Conservation (phyloP, 305 asterid species). For the Fraxinus ornus region DNA sequence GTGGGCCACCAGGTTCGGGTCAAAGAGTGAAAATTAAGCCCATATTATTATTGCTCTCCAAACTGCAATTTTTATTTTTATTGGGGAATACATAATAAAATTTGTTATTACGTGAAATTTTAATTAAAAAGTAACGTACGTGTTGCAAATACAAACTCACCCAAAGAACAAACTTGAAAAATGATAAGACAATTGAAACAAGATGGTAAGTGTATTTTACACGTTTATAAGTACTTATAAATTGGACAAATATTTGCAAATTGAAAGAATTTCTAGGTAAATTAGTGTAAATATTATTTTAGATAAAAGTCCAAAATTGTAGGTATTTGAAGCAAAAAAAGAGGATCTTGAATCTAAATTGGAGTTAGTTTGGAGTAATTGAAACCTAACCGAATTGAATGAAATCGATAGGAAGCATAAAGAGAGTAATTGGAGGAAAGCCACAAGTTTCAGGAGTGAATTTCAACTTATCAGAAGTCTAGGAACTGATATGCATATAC, state of each 20-base stretch:
- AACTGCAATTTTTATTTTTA: background rate
- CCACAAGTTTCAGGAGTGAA: background rate
- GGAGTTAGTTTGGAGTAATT: no score
- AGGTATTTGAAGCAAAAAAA: no score
- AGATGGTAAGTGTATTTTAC: no score
- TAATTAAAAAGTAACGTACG: no score
- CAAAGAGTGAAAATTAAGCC: background rate
- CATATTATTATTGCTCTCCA: background rate
- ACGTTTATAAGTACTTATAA: no score
- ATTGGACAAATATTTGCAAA: no score
- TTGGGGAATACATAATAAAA: background rate
- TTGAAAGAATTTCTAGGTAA: no score
- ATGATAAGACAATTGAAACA: no score
- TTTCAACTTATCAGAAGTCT: background rate
- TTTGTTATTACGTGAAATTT: background rate
- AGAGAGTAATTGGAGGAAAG: background rate
- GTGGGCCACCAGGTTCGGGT: background rate
- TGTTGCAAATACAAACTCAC: no score
- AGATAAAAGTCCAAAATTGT: no score
- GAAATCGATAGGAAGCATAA: background rate
- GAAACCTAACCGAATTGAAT: background rate
- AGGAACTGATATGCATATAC: background rate
- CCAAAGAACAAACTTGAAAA: no score
- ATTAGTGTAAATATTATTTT: no score
- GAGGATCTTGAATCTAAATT: background rate